Base-by-base conservation (phyloP, 2,329 filamentous ascomycete genomes). In the Beauveria varroae region DNA sequence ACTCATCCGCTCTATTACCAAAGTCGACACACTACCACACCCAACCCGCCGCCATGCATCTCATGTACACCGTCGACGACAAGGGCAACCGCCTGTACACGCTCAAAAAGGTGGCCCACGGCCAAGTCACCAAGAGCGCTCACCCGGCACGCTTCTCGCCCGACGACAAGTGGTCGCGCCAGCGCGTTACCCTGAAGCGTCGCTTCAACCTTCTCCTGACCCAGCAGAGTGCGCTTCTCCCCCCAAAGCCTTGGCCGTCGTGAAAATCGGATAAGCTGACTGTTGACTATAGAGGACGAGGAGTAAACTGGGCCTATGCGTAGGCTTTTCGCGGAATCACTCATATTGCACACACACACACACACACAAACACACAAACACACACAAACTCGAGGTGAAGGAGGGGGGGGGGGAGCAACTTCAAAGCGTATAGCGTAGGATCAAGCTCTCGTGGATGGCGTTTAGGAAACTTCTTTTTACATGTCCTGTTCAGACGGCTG, bases 111-210 rank as follows among this genome's bases (percentile, higher is more conserved):
- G 85, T 96, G 68, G 80, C 83, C 69, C 82, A 86, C 69, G 89
- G 89, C 72, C 86, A 92, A 73, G 91, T 97, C 72, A 96, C 93
- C 75, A 96, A 96, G 83, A 95, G 90, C 59, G 95, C 95, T 61
- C 93, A 98, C 79, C 93, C 95, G 52, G 95, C 95, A 49, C 85
- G 95, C 68, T 99, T 98, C 82, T 96, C 91, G 52, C 95, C 95
- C 65, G 95, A 99, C 78, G 95, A 99, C 83, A 96, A 97, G 83
- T 98, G 96, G 84, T 96, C 92, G 71, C 90, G 91, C 73, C 93
- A 98, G 79, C 87, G 95, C 69, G 92, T 98, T 55, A 96, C 92
- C 22, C 83, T 98, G 71, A 96, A 97, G 87, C 92, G 90, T 81
- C 85, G 95, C 72, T 98, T 96, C 73, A 88, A 88, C 54, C 82